Percentiles rank a stretch among this genome's conserved stretches.
Evolutionary conservation across 768 basidiomycete genomes (phyloP).

Genomic region (Leccinum arenicola): DNA sequence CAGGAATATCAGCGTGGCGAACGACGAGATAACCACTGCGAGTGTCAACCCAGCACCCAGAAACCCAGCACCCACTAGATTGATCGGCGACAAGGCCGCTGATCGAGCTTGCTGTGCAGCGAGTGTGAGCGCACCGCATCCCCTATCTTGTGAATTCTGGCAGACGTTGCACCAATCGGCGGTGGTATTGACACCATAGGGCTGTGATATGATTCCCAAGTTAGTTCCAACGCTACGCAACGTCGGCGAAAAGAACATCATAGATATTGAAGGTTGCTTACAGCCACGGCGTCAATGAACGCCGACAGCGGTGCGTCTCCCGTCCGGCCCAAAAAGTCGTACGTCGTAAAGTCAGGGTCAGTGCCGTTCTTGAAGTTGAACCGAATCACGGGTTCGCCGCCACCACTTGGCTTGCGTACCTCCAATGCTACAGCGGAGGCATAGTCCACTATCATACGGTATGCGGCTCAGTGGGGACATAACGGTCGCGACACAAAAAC

Average conservation of each 20-base stretch:
- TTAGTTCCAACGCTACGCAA: not conserved
- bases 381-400: slow-evolving; percentile 50
- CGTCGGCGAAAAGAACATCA: not conserved
- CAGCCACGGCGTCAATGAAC: slow-evolving; percentile 44
- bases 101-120: slow-evolving; percentile 26
- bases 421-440: slow-evolving; percentile 58
- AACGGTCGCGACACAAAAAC: not conserved
- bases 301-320: slow-evolving; percentile 54
- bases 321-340: slow-evolving; percentile 43
- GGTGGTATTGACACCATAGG: slow-evolving; percentile 49
- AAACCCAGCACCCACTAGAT: slow-evolving; percentile 63
- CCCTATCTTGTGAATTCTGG: slow-evolving; percentile 53
- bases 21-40: slow-evolving; percentile 37
- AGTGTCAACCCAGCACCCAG: slow-evolving; percentile 59
- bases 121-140: slow-evolving; percentile 48
- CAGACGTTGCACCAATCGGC: slow-evolving; percentile 60
- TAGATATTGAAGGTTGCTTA: slow-evolving; percentile 15
- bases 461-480: not conserved
- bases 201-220: slow-evolving; percentile 30
- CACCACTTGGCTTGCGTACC: slow-evolving; percentile 46
- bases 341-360: slow-evolving; percentile 40
- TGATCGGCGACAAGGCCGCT: slow-evolving; percentile 40
- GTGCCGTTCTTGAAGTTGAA: slow-evolving; percentile 75
- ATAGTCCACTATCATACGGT: slow-evolving; percentile 49
- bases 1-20: slow-evolving; percentile 39